A percentile compares a stretch with the other conserved stretches of the same genome.
Conservation (phyloP, 2,329 filamentous ascomycete genomes). For the Aspergillus sp. region DNA sequence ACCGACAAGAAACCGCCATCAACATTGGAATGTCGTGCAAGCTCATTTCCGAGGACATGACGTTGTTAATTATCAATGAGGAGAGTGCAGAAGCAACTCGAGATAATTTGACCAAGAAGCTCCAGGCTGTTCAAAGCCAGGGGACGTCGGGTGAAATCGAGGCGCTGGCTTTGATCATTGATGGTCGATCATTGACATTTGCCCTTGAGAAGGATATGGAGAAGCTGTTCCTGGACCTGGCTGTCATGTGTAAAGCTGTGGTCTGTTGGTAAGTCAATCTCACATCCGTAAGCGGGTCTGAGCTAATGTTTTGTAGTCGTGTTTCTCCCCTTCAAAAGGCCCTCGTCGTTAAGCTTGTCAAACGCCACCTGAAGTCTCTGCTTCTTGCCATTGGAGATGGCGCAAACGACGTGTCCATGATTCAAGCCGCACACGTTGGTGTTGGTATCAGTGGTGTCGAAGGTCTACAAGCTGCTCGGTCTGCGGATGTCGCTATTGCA, state of each 20-base stretch:
- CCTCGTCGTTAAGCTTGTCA: slow-evolving; percentile 95
- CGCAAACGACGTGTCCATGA: slow-evolving; percentile 99
- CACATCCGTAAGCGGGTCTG: background rate
- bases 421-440: slow-evolving; percentile 96
- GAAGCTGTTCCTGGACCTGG: slow-evolving; percentile 88
- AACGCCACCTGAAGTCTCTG: slow-evolving; percentile 87
- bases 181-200: slow-evolving; percentile 91
- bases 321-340: slow-evolving; percentile 97
- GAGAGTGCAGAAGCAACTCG: slow-evolving; percentile 75
- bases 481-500: slow-evolving; percentile 91
- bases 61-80: slow-evolving; percentile 92
- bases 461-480: slow-evolving; percentile 92
- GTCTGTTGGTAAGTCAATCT: slow-evolving; percentile 68
- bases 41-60: slow-evolving; percentile 98
- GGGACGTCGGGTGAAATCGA: slow-evolving; percentile 67
- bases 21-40: slow-evolving; percentile 99
- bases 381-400: slow-evolving; percentile 95
- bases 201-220: slow-evolving; percentile 93
- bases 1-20: slow-evolving; percentile 97
- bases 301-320: slow-evolving; percentile 58
- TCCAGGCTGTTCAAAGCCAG: slow-evolving; percentile 85
- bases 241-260: slow-evolving; percentile 96
- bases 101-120: slow-evolving; percentile 89
- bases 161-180: slow-evolving; percentile 86
- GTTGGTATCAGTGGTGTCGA: slow-evolving; percentile 97